Evolutionary conservation across 2,329 filamentous ascomycete genomes (phyloP).

Genomic region (Fusarium illudens): DNA sequence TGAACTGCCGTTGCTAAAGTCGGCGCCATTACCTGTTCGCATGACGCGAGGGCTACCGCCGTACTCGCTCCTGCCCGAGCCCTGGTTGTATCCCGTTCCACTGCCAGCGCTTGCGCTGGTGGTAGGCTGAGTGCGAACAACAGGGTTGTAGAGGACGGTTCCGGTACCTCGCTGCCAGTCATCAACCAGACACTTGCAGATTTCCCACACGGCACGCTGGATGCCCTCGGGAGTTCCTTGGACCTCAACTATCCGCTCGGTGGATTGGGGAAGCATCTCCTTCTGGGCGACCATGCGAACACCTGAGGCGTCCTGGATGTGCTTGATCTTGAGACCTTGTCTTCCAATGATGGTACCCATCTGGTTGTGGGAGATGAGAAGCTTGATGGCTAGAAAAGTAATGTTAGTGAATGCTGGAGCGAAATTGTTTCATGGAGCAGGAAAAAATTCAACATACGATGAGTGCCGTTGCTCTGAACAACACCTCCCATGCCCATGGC

Average conservation of each 20-base stretch:
- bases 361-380: conserved; percentile 99
- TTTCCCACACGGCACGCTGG: conserved; percentile 97
- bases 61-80: conserved; percentile 62
- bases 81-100: conserved; percentile 48
- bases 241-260: conserved; percentile 96
- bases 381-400: conserved; percentile 78
- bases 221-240: conserved; percentile 95
- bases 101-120: conserved; percentile 55
- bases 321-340: conserved; percentile 98
- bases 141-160: conserved; percentile 96
- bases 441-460: conserved; percentile 68
- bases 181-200: conserved; percentile 97
- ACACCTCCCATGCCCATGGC: conserved; percentile 96
- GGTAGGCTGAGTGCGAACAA: conserved; percentile 80
- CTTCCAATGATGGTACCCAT: conserved; percentile 99
- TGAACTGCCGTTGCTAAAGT: conserved; percentile 84
- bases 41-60: conserved; percentile 75
- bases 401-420: conserved; percentile 20
- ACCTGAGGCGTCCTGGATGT: conserved; percentile 95
- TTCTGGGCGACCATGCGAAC: conserved; percentile 99
- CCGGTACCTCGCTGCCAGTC: conserved; percentile 98
- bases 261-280: conserved; percentile 99
- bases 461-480: conserved; percentile 86
- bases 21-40: conserved; percentile 96
- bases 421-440: neutral